Conservation (phyloP, 768 basidiomycete genomes). For the Amanita inopinata region DNA sequence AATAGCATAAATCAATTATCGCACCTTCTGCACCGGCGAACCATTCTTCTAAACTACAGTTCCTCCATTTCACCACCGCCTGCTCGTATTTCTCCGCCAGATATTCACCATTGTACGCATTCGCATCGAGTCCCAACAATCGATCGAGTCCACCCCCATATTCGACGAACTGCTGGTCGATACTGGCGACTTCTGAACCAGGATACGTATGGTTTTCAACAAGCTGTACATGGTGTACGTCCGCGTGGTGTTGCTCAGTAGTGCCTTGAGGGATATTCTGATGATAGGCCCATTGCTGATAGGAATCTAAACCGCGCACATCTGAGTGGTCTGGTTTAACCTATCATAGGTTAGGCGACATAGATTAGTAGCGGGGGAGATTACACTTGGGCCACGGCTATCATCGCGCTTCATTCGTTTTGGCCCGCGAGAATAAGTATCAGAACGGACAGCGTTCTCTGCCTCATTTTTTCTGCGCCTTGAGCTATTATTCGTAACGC, state of each 20-base stretch:
- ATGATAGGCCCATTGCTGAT: conserved; percentile 4
- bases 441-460: no score
- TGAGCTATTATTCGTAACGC: no score
- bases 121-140: conserved; percentile 34
- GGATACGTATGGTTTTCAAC: neutral
- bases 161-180: neutral
- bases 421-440: no score
- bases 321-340: neutral
- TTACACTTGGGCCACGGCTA: no score
- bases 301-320: neutral
- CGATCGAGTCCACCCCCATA: conserved; percentile 20
- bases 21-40: conserved; percentile 41
- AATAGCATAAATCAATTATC: conserved; percentile 1
- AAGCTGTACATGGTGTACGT: neutral
- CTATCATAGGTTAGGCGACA: neutral
- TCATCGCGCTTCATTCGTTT: no score
- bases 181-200: neutral
- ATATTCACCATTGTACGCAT: conserved; percentile 30
- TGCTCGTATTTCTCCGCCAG: conserved; percentile 33
- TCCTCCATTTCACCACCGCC: conserved; percentile 35
- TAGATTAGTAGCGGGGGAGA: no score
- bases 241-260: conserved; percentile 2
- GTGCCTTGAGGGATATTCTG: conserved; percentile 1
- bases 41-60: conserved; percentile 46
- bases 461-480: no score